These are phyloP conservation scores for Umbelopsis vinacea DNA, from an alignment of 192 early-diverging fungal species.

Conservation along the genomic window DNA sequence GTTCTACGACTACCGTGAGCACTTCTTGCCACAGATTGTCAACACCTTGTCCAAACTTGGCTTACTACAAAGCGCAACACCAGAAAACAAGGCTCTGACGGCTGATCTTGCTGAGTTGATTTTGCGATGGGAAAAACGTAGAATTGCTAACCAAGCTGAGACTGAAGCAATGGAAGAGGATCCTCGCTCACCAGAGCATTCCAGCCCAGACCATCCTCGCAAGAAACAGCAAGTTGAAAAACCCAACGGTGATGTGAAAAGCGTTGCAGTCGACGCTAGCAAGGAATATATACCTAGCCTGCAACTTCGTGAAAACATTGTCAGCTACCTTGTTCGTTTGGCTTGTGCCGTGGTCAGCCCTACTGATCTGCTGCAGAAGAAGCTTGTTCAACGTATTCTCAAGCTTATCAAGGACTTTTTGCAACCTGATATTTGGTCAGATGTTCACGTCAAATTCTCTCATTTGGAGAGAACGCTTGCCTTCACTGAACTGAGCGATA, in stretches of 20 bases:
- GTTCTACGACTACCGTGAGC: constrained; percentile 88
- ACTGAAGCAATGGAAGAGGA: constrained; percentile 25
- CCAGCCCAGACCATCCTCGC: constrained; percentile 11
- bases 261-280: background rate
- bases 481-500: constrained; percentile 59
- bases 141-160: constrained; percentile 42
- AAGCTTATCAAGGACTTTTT: constrained; percentile 69
- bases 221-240: constrained; percentile 39
- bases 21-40: constrained; percentile 91
- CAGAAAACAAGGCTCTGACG: constrained; percentile 84
- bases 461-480: constrained; percentile 70
- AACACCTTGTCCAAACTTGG: constrained; percentile 87
- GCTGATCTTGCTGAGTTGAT: constrained; percentile 92
- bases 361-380: constrained; percentile 39
- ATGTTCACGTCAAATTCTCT: constrained; percentile 66
- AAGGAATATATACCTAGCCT: constrained; percentile 55
- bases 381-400: constrained; percentile 61
- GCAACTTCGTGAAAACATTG: constrained; percentile 57
- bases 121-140: constrained; percentile 85
- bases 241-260: constrained; percentile 37
- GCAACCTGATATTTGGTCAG: constrained; percentile 68
- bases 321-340: constrained; percentile 69
- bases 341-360: constrained; percentile 63
- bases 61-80: constrained; percentile 79
- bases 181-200: constrained; percentile 18